phyloP scores from a whole-genome alignment of 2,329 filamentous ascomycete species.

The Colletotrichum paranaense region DNA sequence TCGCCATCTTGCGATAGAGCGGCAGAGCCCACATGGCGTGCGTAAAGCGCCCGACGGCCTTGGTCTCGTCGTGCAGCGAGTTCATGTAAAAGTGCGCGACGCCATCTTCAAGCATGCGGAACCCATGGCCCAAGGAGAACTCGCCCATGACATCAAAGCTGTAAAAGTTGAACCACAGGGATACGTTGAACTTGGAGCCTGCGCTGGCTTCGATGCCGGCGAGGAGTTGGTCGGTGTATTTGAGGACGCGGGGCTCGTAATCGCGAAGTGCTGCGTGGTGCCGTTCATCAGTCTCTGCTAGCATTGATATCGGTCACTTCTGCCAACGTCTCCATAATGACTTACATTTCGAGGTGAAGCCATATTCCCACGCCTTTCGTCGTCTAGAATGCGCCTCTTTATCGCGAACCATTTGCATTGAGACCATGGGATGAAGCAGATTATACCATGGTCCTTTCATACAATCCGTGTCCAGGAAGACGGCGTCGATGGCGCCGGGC shows the following conservation, averaged over 20 bases:
- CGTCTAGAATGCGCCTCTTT: slow-evolving; percentile 43
- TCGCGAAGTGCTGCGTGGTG: slow-evolving; percentile 34
- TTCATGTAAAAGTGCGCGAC: slow-evolving; percentile 41
- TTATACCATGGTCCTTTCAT: slow-evolving; percentile 49
- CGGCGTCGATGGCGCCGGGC: slow-evolving; percentile 40
- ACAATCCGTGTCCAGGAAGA: slow-evolving; percentile 43
- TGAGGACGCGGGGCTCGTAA: slow-evolving; percentile 43
- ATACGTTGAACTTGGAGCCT: slow-evolving; percentile 39
- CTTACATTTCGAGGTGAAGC: slow-evolving; percentile 43
- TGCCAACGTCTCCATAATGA: fast-evolving
- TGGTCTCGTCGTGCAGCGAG: slow-evolving; percentile 39
- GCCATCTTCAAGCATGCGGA: slow-evolving; percentile 46
- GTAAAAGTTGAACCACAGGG: slow-evolving; percentile 47
- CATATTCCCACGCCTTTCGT: slow-evolving; percentile 48
- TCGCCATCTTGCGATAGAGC: slow-evolving; percentile 32
- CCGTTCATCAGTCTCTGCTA: not conserved
- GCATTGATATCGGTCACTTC: not conserved
- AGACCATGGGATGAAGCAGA: slow-evolving; percentile 41
- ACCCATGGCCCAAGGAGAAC: slow-evolving; percentile 50
- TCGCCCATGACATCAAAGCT: slow-evolving; percentile 54
- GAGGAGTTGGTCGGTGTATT: slow-evolving; percentile 40
- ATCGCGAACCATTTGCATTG: slow-evolving; percentile 45
- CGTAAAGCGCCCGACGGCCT: slow-evolving; percentile 37
- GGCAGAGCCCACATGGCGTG: slow-evolving; percentile 37
- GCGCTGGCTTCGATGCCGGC: slow-evolving; percentile 34